Conservation (phyloP, 192 early-diverging fungal genomes). For the Coemansia sp. region DNA sequence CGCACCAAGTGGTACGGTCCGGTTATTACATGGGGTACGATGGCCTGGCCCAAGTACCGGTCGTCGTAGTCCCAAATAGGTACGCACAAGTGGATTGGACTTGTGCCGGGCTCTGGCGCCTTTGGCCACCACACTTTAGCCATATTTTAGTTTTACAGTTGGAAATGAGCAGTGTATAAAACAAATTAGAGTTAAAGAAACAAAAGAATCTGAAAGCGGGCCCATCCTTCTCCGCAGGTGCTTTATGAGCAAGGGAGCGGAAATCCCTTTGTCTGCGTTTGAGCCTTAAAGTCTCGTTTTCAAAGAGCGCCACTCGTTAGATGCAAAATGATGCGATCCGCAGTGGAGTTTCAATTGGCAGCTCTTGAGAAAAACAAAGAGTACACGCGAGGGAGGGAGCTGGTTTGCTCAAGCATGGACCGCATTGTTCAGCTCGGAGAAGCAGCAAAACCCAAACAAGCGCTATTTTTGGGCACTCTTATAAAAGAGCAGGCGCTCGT, state of each 20-base stretch:
- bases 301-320: no score
- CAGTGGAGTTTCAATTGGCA: no score
- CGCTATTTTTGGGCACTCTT: neutral
- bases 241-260: no score
- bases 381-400: no score
- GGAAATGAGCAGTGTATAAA: neutral
- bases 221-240: neutral
- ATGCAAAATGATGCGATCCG: no score
- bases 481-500: neutral
- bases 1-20: slow-evolving; percentile 77
- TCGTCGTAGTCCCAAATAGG: slow-evolving; percentile 44
- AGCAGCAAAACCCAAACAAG: neutral
- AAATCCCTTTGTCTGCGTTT: no score
- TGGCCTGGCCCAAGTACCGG: slow-evolving; percentile 39
- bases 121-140: slow-evolving; percentile 31
- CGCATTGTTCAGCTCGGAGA: no score
- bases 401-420: no score
- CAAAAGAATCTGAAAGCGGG: neutral
- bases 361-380: no score
- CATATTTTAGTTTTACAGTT: neutral
- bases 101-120: slow-evolving; percentile 17
- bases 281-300: no score
- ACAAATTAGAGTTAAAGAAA: neutral
- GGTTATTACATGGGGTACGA: slow-evolving; percentile 61
- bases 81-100: slow-evolving; percentile 32